Evolutionary conservation across 148 eudicot genomes (phyloP).

Genomic region (Rhododendron henanense): DNA sequence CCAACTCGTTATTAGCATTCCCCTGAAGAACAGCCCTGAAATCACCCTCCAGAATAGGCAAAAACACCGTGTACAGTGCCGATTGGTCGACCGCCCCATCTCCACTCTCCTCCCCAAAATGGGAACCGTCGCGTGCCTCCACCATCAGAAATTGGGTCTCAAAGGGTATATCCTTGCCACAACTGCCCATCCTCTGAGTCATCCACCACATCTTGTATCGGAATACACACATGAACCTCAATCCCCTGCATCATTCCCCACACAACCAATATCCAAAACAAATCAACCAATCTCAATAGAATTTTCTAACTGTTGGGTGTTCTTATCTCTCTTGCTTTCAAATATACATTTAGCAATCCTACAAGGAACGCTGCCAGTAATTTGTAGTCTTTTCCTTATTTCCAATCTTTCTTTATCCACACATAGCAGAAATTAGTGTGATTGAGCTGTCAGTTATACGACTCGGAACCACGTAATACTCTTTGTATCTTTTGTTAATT

Average conservation of each 20-base stretch:
- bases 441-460: background rate
- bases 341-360: background rate
- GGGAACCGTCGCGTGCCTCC: constrained; percentile 40
- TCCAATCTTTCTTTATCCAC: too few species aligned
- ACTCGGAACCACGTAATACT: too few species aligned
- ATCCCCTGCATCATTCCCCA: constrained; percentile 36
- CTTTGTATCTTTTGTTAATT: too few species aligned
- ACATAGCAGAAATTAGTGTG: background rate
- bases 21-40: constrained; percentile 90
- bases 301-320: background rate
- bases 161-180: constrained; percentile 64
- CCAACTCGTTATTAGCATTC: constrained; percentile 60
- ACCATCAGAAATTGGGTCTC: constrained; percentile 84
- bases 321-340: background rate
- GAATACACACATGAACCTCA: constrained; percentile 77
- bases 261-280: background rate
- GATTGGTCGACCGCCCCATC: constrained; percentile 18
- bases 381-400: background rate
- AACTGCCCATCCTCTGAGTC: constrained; percentile 79
- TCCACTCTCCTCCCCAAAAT: constrained; percentile 16
- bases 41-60: constrained; percentile 85
- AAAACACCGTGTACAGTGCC: constrained; percentile 53
- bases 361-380: background rate
- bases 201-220: constrained; percentile 97
- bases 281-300: background rate